Conservation (phyloP, 176 grass and related monocot genomes). For the Eleusine indica region DNA sequence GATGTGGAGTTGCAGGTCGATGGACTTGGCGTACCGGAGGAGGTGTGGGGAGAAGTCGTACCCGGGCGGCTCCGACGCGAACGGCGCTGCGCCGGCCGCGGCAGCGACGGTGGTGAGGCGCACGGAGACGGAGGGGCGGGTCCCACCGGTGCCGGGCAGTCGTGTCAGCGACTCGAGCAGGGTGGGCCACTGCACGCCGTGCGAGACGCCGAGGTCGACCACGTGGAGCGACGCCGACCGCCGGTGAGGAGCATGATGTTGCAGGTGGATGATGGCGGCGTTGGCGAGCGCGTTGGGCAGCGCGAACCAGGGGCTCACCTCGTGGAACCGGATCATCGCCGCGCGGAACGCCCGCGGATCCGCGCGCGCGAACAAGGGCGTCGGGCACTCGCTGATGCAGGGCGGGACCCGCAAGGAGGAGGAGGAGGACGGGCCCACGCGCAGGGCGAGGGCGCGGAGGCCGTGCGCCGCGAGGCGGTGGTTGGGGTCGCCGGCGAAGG, state of each 20-base stretch:
- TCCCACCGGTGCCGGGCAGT: constrained; percentile 30
- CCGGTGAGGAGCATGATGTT: not conserved
- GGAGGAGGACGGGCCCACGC: constrained; percentile 17
- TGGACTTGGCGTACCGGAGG: constrained; percentile 86
- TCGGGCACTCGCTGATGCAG: constrained; percentile 25
- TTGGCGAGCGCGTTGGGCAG: constrained; percentile 87
- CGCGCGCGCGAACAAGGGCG: constrained; percentile 47
- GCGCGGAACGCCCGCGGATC: constrained; percentile 77
- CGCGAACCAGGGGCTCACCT: constrained; percentile 95
- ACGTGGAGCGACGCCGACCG: constrained; percentile 61
- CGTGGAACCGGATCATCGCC: constrained; percentile 84
- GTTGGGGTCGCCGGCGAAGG: constrained; percentile 79
- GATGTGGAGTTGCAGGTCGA: constrained; percentile 74
- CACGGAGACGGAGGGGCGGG: constrained; percentile 55
- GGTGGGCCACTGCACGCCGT: constrained; percentile 98
- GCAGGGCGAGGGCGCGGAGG: constrained; percentile 50
- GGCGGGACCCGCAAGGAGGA: constrained; percentile 32
- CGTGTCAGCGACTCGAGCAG: constrained; percentile 86
- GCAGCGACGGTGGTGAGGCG: constrained; percentile 62
- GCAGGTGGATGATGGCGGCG: constrained; percentile 53
- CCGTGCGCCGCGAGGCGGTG: constrained; percentile 86
- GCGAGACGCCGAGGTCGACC: constrained; percentile 85
- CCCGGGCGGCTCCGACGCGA: constrained; percentile 57
- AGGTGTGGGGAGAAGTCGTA: constrained; percentile 86
- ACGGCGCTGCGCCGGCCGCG: constrained; percentile 43